These are phyloP conservation scores for Claviceps spartinae DNA, from an alignment of 2,329 filamentous ascomycete genomes.

Conservation along the genomic window DNA sequence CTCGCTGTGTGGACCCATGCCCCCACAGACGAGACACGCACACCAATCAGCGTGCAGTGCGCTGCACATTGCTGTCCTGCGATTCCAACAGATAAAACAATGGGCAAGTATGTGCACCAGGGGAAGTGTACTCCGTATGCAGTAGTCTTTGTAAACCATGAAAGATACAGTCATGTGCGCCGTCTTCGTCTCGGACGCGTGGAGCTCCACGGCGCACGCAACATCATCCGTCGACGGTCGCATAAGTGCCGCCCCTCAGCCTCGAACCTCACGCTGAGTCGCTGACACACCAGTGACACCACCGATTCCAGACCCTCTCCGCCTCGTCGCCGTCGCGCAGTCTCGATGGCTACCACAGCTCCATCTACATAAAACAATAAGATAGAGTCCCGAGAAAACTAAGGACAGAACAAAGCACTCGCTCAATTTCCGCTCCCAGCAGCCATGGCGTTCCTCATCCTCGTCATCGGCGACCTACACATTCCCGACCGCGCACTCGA, in stretches of 20 bases:
- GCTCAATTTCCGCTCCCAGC: background rate
- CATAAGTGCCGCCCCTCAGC: background rate
- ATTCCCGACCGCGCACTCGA: constrained; percentile 87
- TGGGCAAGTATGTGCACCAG: too few relatives aligned
- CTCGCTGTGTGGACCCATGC: too few relatives aligned
- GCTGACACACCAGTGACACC: background rate
- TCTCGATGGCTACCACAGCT: too few relatives aligned
- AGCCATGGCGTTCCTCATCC: constrained; percentile 72
- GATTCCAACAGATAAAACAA: background rate
- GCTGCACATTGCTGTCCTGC: too few relatives aligned
- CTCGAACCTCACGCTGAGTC: background rate
- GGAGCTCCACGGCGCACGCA: background rate
- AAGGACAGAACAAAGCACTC: background rate
- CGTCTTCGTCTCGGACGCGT: background rate
- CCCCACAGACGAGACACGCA: too few relatives aligned
- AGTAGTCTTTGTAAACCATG: too few relatives aligned
- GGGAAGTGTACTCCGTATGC: too few relatives aligned
- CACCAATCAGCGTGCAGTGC: too few relatives aligned
- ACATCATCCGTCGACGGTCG: background rate
- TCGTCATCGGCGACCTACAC: constrained; percentile 86
- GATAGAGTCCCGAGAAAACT: too few relatives aligned
- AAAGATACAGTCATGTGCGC: background rate
- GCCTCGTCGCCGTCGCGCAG: too few relatives aligned
- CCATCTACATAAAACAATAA: background rate
- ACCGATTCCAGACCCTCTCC: too few relatives aligned